phyloP scores from a whole-genome alignment of 2,329 filamentous ascomycete genomes.

The Penicillium sp. region DNA sequence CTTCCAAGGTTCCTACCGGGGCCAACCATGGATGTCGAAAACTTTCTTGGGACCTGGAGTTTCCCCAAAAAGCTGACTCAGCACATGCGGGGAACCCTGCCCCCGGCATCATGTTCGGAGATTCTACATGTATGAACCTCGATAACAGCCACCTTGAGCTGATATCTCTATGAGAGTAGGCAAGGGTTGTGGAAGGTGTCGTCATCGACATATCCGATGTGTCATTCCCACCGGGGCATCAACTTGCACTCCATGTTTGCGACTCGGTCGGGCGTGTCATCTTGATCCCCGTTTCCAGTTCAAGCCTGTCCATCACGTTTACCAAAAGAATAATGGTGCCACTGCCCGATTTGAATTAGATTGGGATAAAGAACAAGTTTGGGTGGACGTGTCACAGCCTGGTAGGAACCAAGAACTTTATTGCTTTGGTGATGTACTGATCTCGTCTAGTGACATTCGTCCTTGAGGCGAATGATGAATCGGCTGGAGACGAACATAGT shows the following conservation, averaged over 20 bases:
- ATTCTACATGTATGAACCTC: not conserved
- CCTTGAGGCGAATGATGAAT: conserved; percentile 18
- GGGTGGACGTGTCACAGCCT: conserved; percentile 25
- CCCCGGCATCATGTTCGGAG: conserved; percentile 2
- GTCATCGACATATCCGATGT: conserved; percentile 31
- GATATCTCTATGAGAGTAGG: conserved; percentile 24
- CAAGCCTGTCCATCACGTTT: conserved; percentile 28
- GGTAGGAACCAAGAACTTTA: conserved; percentile 13
- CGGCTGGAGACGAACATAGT: conserved; percentile 2
- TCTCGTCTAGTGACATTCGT: conserved; percentile 22
- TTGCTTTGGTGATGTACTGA: not conserved
- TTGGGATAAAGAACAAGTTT: conserved; percentile 27
- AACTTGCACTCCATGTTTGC: conserved; percentile 24
- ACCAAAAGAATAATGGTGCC: conserved; percentile 24
- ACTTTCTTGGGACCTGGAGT: not conserved
- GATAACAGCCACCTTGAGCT: not conserved
- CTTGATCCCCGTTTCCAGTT: conserved; percentile 30
- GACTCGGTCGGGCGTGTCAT: conserved; percentile 24
- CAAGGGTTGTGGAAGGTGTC: conserved; percentile 30
- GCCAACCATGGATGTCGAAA: not conserved
- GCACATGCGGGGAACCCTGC: conserved; percentile 9
- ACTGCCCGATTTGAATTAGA: conserved; percentile 24
- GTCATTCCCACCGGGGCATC: conserved; percentile 23
- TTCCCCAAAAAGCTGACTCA: conserved; percentile 5
- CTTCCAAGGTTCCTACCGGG: not conserved